Percentiles rank a stretch among this genome's conserved stretches.
Conservation (phyloP, 371 early-diverging fungal species). For the Quaeritorhiza haematococci region DNA sequence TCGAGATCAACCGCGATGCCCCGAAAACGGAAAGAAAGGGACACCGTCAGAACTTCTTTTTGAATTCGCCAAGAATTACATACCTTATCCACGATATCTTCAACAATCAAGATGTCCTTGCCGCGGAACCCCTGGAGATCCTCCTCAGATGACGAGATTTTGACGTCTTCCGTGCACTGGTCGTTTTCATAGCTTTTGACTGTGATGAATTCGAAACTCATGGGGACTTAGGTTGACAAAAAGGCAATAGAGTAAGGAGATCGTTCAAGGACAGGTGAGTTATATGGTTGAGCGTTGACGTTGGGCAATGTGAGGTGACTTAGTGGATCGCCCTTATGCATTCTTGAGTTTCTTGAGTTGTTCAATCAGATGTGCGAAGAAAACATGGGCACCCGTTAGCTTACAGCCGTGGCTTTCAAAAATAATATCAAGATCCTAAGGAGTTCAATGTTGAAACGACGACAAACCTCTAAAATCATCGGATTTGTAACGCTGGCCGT, state of each 20-base stretch:
- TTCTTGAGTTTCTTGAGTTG: constrained; percentile 76
- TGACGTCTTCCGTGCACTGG: constrained; percentile 71
- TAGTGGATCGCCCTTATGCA: constrained; percentile 56
- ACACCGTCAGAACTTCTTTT: no score
- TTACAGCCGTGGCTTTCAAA: no score
- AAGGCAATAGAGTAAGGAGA: no score
- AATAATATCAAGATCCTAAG: no score
- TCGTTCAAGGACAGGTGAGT: no score
- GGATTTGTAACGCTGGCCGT: constrained; percentile 70
- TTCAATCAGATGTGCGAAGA: constrained; percentile 68
- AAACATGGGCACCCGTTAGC: constrained; percentile 36
- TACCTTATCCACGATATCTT: constrained; percentile 89
- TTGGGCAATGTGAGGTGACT: neutral
- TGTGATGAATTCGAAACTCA: constrained; percentile 85
- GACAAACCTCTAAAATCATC: constrained; percentile 90
- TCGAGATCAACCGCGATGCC: no score
- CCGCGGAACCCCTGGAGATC: constrained; percentile 70
- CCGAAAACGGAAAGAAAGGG: no score
- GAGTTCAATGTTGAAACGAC: no score
- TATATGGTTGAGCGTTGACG: no score
- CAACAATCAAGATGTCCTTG: constrained; percentile 83
- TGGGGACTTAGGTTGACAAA: constrained; percentile 53
- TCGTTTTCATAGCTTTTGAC: constrained; percentile 79
- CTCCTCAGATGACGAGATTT: constrained; percentile 77
- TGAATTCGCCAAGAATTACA: neutral